phyloP scores from a whole-genome alignment of 2,329 filamentous ascomycete species.

The Aureobasidium sp. region DNA sequence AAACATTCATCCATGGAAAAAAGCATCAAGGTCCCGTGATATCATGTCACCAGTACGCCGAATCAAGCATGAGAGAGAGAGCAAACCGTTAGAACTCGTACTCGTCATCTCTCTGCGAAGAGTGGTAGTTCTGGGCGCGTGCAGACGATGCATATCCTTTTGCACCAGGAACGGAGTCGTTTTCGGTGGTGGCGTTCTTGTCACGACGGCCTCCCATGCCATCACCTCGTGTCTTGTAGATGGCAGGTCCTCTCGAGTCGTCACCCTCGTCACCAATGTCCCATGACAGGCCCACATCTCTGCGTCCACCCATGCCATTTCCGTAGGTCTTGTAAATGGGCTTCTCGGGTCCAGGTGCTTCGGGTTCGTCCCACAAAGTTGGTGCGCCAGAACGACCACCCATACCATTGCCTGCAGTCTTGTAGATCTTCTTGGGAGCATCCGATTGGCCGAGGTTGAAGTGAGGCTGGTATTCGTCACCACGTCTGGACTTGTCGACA shows the following conservation, averaged over 20 bases:
- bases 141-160: not conserved
- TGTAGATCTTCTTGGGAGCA: constrained; percentile 30
- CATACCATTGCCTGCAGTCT: constrained; percentile 49
- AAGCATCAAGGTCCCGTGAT: not conserved
- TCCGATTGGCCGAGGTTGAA: constrained; percentile 65
- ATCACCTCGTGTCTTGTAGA: constrained; percentile 32
- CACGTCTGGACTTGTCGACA: constrained; percentile 59
- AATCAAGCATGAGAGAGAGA: not conserved
- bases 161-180: not conserved
- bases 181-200: constrained; percentile 11
- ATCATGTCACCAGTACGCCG: not conserved
- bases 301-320: constrained; percentile 53
- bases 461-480: constrained; percentile 70
- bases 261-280: constrained; percentile 17
- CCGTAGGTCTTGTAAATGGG: constrained; percentile 33
- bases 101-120: constrained; percentile 23
- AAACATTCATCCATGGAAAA: not conserved
- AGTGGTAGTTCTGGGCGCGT: constrained; percentile 6
- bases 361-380: constrained; percentile 48
- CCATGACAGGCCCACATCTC: constrained; percentile 10
- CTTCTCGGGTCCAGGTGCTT: not conserved
- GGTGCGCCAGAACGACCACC: constrained; percentile 50
- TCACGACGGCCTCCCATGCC: constrained; percentile 50
- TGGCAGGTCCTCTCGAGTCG: constrained; percentile 24
- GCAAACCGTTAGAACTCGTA: constrained; percentile 9